Conservation (phyloP, 2,329 filamentous ascomycete species). For the Lithohypha guttulata region DNA sequence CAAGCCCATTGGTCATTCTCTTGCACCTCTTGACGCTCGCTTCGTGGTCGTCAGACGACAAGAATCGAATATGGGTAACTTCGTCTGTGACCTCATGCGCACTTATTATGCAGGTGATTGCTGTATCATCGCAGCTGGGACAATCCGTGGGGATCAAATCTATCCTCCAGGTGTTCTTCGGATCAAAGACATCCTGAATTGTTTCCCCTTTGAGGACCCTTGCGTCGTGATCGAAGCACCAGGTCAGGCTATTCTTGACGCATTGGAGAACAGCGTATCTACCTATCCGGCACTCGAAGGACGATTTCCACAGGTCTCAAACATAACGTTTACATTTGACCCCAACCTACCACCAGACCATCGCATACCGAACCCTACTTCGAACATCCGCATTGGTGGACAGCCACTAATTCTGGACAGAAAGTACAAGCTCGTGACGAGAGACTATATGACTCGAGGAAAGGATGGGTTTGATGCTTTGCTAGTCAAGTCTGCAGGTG, state of each 20-base stretch:
- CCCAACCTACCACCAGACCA: slow-evolving; percentile 48
- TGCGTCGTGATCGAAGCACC: slow-evolving; percentile 64
- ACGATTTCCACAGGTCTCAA: slow-evolving; percentile 76
- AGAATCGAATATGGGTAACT: slow-evolving; percentile 82
- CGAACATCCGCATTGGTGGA: slow-evolving; percentile 49
- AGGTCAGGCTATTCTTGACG: slow-evolving; percentile 64
- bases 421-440: slow-evolving; percentile 63
- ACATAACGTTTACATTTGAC: slow-evolving; percentile 66
- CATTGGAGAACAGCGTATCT: slow-evolving; percentile 73
- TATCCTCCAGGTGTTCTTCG: slow-evolving; percentile 70
- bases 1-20: slow-evolving; percentile 74
- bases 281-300: slow-evolving; percentile 74
- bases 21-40: slow-evolving; percentile 69
- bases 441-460: slow-evolving; percentile 80
- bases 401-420: slow-evolving; percentile 50
- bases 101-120: slow-evolving; percentile 73
- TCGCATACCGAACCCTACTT: slow-evolving; percentile 41
- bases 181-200: slow-evolving; percentile 73
- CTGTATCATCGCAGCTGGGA: slow-evolving; percentile 72
- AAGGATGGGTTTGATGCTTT: slow-evolving; percentile 76
- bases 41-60: slow-evolving; percentile 68
- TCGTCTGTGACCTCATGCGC: slow-evolving; percentile 84
- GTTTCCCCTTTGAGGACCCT: slow-evolving; percentile 87
- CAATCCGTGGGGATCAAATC: slow-evolving; percentile 77
- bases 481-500: slow-evolving; percentile 65